Conservation (phyloP, 495 filamentous ascomycete genomes). For the Letharia lupina region DNA sequence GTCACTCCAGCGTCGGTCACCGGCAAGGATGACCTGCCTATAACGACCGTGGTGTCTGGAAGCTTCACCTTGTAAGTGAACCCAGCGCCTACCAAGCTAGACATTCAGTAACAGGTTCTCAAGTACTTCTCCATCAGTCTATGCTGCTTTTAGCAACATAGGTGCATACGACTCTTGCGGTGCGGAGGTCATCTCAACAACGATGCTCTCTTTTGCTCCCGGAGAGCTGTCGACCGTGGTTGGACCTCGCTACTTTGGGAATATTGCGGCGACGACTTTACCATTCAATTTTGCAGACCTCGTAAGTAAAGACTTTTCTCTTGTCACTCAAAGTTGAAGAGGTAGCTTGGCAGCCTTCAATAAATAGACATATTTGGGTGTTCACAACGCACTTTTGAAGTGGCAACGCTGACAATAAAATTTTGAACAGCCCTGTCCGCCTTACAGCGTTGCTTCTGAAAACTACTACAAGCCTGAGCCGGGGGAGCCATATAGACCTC, state of each 20-base stretch:
- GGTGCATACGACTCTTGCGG: constrained; percentile 10
- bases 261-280: neutral
- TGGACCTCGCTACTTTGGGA: neutral
- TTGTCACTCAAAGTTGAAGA: too few species aligned
- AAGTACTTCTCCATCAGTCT: constrained; percentile 10
- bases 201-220: constrained; percentile 14
- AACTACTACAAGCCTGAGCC: constrained; percentile 10
- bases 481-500: constrained; percentile 12
- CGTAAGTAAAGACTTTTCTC: neutral
- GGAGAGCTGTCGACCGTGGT: constrained; percentile 13
- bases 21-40: neutral
- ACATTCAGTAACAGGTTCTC: neutral
- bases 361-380: too few species aligned
- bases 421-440: neutral
- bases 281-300: neutral
- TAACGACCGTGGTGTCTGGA: neutral
- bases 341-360: too few species aligned
- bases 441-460: neutral
- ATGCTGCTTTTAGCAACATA: constrained; percentile 8
- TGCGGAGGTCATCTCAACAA: neutral
- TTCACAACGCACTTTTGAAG: too few species aligned
- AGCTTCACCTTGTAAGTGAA: constrained; percentile 1
- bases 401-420: too few species aligned
- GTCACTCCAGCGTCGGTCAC: neutral
- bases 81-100: neutral